Evolutionary conservation across 768 basidiomycete species (phyloP), one percentile per base, ranked within the genome.

Genomic region (Lentinula boryana): DNA sequence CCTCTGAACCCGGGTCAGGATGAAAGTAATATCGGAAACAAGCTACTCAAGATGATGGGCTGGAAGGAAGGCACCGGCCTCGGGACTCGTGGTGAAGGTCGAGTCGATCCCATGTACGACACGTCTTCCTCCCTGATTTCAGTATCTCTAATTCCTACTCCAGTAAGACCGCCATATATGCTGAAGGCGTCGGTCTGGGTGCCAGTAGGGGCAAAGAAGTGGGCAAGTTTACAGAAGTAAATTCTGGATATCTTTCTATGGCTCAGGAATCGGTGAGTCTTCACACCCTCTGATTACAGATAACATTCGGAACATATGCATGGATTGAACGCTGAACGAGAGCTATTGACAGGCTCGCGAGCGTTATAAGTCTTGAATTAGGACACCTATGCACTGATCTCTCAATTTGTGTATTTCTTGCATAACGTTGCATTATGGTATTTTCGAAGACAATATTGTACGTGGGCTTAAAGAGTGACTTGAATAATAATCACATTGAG

Each of bases 31-130:
- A 83, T 93, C 10, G 97, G 97, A 5, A 95, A 95, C 69, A 95
- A 93, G 68, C 71, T 99, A 60, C 72, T 98, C 63, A 93, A 93
- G 72, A 95, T 96, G 85, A 98, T 98, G 95, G 97, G 96, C 0
- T 98, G 95, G 95, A 91, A 82, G 63, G 89, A 90, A 67, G 95
- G 95, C 5, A 86, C 83, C 15, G 95, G 96, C 1, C 74, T 98
- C 43, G 96, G 96, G 0, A 81, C 84, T 6, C 80, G 81, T 51
- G 90, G 90, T 4, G 90, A 92, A 56, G 95, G 95, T 48, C 75
- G 94, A 60, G 86, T 93, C 10, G 93, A 95, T 60, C 95, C 95
- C 12, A 86, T 98, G 86, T 89, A 72, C 53, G 88, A 52, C 53
- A 41, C 53, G 41, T 64, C 8, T 52, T 49, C 33, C 43, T 5